phyloP scores from a whole-genome alignment of 2,329 filamentous ascomycete genomes.

The Ilyonectria destructans region DNA sequence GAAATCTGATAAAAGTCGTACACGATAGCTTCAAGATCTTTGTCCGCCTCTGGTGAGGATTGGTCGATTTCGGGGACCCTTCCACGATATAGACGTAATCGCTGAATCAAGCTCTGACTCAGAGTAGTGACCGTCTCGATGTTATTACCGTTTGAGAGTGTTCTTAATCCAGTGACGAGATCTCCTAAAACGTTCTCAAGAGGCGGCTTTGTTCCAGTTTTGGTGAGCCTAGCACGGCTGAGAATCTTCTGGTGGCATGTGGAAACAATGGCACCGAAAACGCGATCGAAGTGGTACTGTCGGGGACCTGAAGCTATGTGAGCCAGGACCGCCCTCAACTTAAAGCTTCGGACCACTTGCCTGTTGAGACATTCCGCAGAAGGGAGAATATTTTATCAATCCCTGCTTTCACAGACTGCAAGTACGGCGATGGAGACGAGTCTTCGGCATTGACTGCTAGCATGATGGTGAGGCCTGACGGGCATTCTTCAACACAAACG shows the following conservation, averaged over 20 bases:
- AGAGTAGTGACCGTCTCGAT: slow-evolving; percentile 1
- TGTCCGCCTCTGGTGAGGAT: slow-evolving; percentile 1
- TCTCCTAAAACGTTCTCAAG: slow-evolving; percentile 11
- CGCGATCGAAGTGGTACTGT: neutral
- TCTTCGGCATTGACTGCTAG: slow-evolving; percentile 40
- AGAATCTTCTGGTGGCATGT: slow-evolving; percentile 37
- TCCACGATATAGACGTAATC: slow-evolving; percentile 18
- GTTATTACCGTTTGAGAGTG: neutral
- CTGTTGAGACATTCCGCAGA: slow-evolving; percentile 1
- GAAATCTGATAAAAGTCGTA: slow-evolving; percentile 23
- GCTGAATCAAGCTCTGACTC: slow-evolving; percentile 6
- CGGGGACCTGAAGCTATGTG: slow-evolving; percentile 12
- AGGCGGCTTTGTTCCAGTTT: neutral
- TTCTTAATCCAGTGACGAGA: slow-evolving; percentile 4
- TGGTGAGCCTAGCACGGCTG: slow-evolving; percentile 21
- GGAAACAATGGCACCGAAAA: slow-evolving; percentile 31
- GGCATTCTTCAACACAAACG: slow-evolving; percentile 39
- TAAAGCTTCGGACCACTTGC: slow-evolving; percentile 12
- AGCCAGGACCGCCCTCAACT: neutral
- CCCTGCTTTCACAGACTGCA: slow-evolving; percentile 34
- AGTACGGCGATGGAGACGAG: slow-evolving; percentile 24
- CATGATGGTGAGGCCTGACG: slow-evolving; percentile 29
- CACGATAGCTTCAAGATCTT: slow-evolving; percentile 26
- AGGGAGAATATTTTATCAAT: slow-evolving; percentile 37
- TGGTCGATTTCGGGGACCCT: neutral